Conservation (phyloP, 1,284 basidiomycete genomes). For the Exobasidium rhododendri region DNA sequence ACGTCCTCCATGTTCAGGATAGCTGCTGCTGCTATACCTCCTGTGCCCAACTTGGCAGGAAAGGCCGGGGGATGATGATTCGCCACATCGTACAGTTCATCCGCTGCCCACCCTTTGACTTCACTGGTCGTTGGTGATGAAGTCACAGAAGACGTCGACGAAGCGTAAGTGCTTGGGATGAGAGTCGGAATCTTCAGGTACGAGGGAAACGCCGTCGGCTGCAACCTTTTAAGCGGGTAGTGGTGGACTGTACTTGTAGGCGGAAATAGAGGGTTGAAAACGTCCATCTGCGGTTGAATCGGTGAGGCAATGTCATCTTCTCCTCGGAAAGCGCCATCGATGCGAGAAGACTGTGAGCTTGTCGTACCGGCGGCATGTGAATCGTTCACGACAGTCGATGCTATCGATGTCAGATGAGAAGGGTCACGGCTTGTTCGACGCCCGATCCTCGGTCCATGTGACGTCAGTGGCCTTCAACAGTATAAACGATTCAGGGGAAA, state of each 20-base stretch:
- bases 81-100: background rate
- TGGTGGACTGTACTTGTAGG: background rate
- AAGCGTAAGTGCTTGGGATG: constrained; percentile 45
- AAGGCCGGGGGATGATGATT: background rate
- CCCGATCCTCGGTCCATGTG: background rate
- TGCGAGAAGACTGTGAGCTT: background rate
- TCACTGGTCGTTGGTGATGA: constrained; percentile 16
- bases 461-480: too few relatives aligned
- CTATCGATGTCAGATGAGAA: constrained; percentile 14
- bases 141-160: constrained; percentile 25
- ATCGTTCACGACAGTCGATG: constrained; percentile 20
- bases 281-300: constrained; percentile 3
- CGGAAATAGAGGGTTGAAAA: background rate
- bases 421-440: constrained; percentile 24
- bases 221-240: constrained; percentile 10
- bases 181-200: constrained; percentile 53
- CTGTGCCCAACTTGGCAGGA: background rate
- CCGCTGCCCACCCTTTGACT: background rate
- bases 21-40: constrained; percentile 25
- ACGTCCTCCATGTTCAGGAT: constrained; percentile 41
- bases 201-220: constrained; percentile 37
- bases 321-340: constrained; percentile 11
- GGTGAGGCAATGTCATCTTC: background rate
- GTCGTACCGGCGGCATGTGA: constrained; percentile 16
- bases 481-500: too few relatives aligned